A percentile compares a stretch with the other conserved stretches of the same genome.
These are phyloP conservation scores for Marasmius oreades DNA, from an alignment of 1,284 basidiomycete species.

Conservation along the genomic window DNA sequence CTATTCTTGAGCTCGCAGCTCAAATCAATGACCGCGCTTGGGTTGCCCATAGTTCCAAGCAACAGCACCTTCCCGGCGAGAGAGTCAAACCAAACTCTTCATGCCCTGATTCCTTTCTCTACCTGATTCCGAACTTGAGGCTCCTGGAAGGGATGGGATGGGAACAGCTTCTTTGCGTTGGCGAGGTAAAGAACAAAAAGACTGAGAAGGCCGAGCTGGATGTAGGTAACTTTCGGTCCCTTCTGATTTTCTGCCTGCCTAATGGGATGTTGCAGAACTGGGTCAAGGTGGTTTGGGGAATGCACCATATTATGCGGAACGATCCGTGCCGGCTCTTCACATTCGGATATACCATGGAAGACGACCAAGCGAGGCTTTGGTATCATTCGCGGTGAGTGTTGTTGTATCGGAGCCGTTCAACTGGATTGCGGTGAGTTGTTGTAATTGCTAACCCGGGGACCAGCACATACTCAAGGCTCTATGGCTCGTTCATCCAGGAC, in stretches of 20 bases:
- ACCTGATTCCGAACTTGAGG: neutral
- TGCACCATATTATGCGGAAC: conserved; percentile 13
- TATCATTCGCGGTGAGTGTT: neutral
- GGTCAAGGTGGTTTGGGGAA: conserved; percentile 8
- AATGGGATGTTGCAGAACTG: conserved; percentile 8
- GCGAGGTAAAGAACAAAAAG: neutral
- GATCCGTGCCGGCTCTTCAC: conserved; percentile 16
- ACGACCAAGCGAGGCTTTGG: conserved; percentile 13
- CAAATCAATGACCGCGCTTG: neutral
- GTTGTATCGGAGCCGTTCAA: neutral
- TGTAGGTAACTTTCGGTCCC: neutral
- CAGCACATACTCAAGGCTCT: neutral
- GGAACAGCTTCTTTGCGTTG: neutral
- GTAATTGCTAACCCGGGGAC: too few species aligned
- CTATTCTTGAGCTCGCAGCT: neutral
- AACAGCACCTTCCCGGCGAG: neutral
- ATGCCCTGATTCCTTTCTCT: neutral
- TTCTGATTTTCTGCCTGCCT: neutral
- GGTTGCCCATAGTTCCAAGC: neutral
- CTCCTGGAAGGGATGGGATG: neutral
- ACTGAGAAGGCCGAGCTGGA: neutral
- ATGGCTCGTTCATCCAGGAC: neutral
- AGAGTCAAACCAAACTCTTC: neutral
- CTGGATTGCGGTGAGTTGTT: neutral
- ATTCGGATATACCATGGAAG: conserved; percentile 13